Base-by-base conservation (phyloP, 1,284 basidiomycete species). In the Cryptococcus deneoformans region DNA sequence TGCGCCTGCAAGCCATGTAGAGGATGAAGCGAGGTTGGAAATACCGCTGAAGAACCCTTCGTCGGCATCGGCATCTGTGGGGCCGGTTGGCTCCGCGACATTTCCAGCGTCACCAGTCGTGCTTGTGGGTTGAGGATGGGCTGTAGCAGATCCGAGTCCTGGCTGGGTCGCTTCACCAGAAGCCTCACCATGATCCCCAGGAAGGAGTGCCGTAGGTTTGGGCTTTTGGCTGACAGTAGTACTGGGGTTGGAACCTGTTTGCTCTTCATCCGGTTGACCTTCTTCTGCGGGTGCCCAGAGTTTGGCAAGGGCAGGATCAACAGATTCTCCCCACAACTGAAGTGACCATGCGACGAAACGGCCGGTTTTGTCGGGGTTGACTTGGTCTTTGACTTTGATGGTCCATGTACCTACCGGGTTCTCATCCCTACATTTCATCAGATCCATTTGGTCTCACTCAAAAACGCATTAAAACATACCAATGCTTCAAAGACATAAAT, bases 401-500 rank as follows among this genome's bases (percentile, higher is more conserved):
- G 85, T 91, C 96, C 96, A 99, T 6, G 86, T 84, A 12, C 96
- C 96, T n/a, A 92, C 76, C 0, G 94, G 89, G 69, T 89, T 82
- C 79, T 99, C 96, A 50, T 89, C 93, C 92, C 92, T 95, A 65
- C 46, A 53, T 59, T 7, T 20, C 5, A 47, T 64, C 61, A 68
- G 62, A 51, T n/a, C 29, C 29, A 29, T 5, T 29, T 29, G 29
- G 29, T 45, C 37, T 56, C 34, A 11, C 8, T n/a, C 11, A n/a
- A 46, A 2, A 11, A 6, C 20, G n/a, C 5, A 34, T 10, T 37
- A 16, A 37, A 10, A 78, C 86, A 70, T 59, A 92, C 96, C 96
- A 99, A 75, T 99, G 96, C 78, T 99, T 99, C 56, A 99, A 85
- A 29, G 87, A 86, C 94, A 98, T 99, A 75, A 99, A 99, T 20